Conservation (phyloP, 139 green algal genomes). For the Picochlorum sp. region DNA sequence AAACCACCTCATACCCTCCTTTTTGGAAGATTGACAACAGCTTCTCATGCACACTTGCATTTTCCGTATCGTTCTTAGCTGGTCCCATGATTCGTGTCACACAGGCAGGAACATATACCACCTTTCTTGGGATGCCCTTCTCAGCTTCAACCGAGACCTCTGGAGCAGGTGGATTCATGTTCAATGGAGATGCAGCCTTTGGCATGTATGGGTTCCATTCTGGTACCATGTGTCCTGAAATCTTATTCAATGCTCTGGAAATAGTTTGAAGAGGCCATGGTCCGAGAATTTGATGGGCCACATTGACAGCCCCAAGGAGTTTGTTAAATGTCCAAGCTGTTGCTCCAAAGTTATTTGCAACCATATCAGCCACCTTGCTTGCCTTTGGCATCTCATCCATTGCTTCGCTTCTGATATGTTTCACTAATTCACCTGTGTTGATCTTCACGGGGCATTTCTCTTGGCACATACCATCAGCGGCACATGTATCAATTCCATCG, state of each 20-base stretch:
- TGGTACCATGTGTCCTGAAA: conserved; percentile 64
- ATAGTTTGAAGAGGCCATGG: conserved; percentile 58
- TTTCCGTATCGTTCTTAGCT: conserved; percentile 52
- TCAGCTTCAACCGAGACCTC: neutral
- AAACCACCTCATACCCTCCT: conserved; percentile 68
- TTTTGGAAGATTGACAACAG: conserved; percentile 86
- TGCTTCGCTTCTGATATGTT: conserved; percentile 57
- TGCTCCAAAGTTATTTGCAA: conserved; percentile 75
- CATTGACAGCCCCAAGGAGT: conserved; percentile 70
- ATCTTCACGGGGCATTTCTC: conserved; percentile 98
- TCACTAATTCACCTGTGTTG: conserved; percentile 89
- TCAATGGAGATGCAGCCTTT: conserved; percentile 43
- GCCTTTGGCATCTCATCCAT: conserved; percentile 36
- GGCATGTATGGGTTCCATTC: conserved; percentile 95
- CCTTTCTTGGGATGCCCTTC: conserved; percentile 39
- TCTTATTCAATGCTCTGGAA: conserved; percentile 60
- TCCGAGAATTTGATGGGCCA: conserved; percentile 70
- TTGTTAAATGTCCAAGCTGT: conserved; percentile 56
- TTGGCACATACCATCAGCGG: conserved; percentile 90
- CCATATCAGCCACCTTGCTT: conserved; percentile 3
- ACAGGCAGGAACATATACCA: conserved; percentile 89
- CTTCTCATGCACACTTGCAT: conserved; percentile 75
- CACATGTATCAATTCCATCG: conserved; percentile 83
- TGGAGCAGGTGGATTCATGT: conserved; percentile 30
- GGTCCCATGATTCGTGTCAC: conserved; percentile 95